phyloP scores from a whole-genome alignment of 2,329 filamentous ascomycete species.

The Xenosphaeropsis pyriputrescens region DNA sequence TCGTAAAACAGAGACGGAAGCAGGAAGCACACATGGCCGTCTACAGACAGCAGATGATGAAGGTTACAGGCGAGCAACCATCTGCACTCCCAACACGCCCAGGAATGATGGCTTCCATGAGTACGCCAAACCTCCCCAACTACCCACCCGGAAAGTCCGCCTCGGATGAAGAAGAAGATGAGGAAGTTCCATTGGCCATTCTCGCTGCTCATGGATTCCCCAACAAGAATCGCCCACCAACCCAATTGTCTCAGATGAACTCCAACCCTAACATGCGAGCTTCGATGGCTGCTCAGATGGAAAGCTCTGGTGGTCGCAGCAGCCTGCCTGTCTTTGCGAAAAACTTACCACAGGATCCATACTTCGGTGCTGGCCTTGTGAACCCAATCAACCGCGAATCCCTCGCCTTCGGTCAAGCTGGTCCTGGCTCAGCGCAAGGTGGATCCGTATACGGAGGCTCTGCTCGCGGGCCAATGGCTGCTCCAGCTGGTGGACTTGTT shows the following conservation, averaged over 20 bases:
- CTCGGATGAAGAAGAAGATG: constrained; percentile 57
- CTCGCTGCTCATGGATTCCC: constrained; percentile 83
- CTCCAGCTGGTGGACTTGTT: constrained; percentile 65
- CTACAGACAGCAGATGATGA: constrained; percentile 94
- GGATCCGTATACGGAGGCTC: constrained; percentile 6
- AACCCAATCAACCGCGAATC: constrained; percentile 61
- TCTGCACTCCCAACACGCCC: constrained; percentile 29
- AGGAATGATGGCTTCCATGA: constrained; percentile 40
- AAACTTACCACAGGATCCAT: constrained; percentile 72
- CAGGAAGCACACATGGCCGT: constrained; percentile 84
- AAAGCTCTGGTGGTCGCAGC: constrained; percentile 20
- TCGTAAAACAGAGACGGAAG: constrained; percentile 65
- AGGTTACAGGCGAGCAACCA: constrained; percentile 66
- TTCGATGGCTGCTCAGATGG: constrained; percentile 25
- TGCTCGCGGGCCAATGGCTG: constrained; percentile 6
- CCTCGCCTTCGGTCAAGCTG: constrained; percentile 47
- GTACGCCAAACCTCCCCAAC: constrained; percentile 42
- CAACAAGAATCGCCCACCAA: constrained; percentile 60
- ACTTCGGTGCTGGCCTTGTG: constrained; percentile 64
- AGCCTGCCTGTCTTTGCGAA: constrained; percentile 68
- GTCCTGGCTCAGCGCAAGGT: constrained; percentile 26
- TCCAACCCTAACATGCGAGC: constrained; percentile 61
- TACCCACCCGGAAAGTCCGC: constrained; percentile 19
- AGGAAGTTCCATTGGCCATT: constrained; percentile 77
- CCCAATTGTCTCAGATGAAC: constrained; percentile 44